A percentile compares a stretch with the other conserved stretches of the same genome.
Evolutionary conservation across 345 rosid species (phyloP).

Genomic region (Eucalyptus marginata): DNA sequence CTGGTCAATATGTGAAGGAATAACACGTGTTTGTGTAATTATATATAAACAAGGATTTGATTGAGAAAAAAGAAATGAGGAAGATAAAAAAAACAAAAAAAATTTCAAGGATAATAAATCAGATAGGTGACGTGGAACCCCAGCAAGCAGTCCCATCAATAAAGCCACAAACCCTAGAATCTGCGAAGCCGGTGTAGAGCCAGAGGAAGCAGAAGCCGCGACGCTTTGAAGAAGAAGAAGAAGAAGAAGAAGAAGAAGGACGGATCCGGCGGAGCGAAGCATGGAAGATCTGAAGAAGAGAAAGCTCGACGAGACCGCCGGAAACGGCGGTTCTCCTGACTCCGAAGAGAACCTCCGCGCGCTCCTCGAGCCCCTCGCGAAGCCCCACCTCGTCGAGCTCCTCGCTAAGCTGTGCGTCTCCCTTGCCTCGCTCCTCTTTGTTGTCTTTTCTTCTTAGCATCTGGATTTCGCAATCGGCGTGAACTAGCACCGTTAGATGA

Average conservation of each 20-base stretch:
- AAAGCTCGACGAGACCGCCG: constrained; percentile 36
- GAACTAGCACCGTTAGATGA: not conserved
- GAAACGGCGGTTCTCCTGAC: constrained; percentile 2
- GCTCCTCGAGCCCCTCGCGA: constrained; percentile 51
- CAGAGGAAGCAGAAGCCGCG: not conserved
- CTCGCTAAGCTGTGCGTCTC: constrained; percentile 19
- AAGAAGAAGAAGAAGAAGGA: not conserved
- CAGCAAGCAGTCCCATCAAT: not conserved
- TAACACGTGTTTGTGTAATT: too few relatives aligned
- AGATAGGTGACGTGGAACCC: not conserved
- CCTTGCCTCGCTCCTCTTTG: not conserved
- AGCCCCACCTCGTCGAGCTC: constrained; percentile 60
- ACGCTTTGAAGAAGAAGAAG: not conserved
- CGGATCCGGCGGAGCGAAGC: not conserved
- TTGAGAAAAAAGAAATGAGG: not conserved
- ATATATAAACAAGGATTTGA: not conserved
- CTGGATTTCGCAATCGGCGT: not conserved
- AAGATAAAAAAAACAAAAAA: not conserved
- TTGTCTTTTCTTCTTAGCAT: not conserved
- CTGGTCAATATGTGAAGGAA: too few relatives aligned
- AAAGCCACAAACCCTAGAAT: not conserved
- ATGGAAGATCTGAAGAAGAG: constrained; percentile 52
- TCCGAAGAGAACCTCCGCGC: constrained; percentile 37
- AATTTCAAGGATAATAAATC: not conserved
- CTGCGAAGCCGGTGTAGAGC: not conserved